Evolutionary conservation across 441 rosid species (phyloP), one percentile per base, ranked within the genome.

Genomic region (Populus hybrid): DNA sequence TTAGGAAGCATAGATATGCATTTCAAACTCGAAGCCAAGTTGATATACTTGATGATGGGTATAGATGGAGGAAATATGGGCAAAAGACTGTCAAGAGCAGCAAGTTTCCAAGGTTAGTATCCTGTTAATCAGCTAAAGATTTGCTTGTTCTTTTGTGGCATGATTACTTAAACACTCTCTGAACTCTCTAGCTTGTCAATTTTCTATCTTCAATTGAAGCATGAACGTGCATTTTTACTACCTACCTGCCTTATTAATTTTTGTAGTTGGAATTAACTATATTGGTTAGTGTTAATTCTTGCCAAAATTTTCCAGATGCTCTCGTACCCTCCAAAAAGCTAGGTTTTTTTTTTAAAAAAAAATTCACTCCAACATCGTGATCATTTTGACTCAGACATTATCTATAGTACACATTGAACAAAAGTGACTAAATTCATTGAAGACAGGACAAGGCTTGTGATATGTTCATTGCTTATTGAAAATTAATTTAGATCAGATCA

Each of bases 61-160:
- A 86, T 74, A 83, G 87, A 20, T 86, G 86, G 90, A 82, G 87
- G 82, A 87, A 87, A 80, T 86, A 87, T 72, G 91, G 91, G 1
- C 91, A 88, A 36, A 88, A 88, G 78, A 80, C 85, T 2, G 89
- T 88, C 4, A 88, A 88, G 75, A 79, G 81, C 83, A 83, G 74
- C 78, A 86, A 81, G 72, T 88, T 88, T 56, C 91, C 91, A 35
- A 86, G 91, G 91, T 88, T 18, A 71, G 31, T 36, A 9, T 9
- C n/a, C 64, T 61, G 31, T 73, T 73, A 23, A 50, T 18, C 9
- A 63, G 33, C 29, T 12, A 24, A 3, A 29, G 16, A 5, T 29
- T 14, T 28, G 16, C 0, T 66, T 24, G 23, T 40, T 69, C 24
- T 40, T 11, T 10, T 8, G 28, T 23, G 66, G 14, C 4, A n/a